Base-by-base conservation (phyloP, 805 yeast genomes). In the Schizosaccharomyces japonicus region DNA sequence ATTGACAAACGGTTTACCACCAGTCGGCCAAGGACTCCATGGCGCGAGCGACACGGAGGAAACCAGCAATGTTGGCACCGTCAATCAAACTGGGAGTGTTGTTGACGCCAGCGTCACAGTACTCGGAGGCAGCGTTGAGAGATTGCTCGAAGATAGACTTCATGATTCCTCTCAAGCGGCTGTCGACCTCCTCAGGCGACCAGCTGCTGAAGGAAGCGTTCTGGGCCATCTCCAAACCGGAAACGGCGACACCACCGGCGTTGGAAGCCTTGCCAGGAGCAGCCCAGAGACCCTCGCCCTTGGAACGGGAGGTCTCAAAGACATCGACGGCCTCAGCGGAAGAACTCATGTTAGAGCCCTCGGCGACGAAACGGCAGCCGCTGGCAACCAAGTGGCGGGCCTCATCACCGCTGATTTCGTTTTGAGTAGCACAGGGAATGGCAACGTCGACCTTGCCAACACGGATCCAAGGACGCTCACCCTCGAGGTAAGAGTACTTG, bases 241-340 rank as follows among this genome's bases (percentile, higher is more conserved):
- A 83, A 50, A 85, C 95, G 50, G 95, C 94, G 58, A 87, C 98
- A 77, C 98, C 98, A 70, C 96, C 98, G 70, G 92, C 80, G 77
- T 87, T 87, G 60, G 95, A 87, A 57, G 95, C 95, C 76, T 87
- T 87, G 69, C 95, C 96, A 63, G 95, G 95, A 60, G 94, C 96
- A 69, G 85, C 87, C 98, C 98, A 87, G 67, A 84, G 81, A 52
- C 75, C 69, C 30, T 51, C 52, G 46, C 58, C 53, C 15, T 52
- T 40, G 17, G 47, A 23, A 32, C 52, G 48, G 57, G 64, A 66
- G 50, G 69, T 55, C 75, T 87, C 98, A 59, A 85, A 87, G 52
- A 81, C 84, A 56, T 78, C 83, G 57, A 87, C 83, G 57, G 98
- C 98, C 65, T 87, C 96, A 68, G 80, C 79, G 58, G 95, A 85